Conservation (phyloP, 2,329 filamentous ascomycete species). For the Capronia coronata region DNA sequence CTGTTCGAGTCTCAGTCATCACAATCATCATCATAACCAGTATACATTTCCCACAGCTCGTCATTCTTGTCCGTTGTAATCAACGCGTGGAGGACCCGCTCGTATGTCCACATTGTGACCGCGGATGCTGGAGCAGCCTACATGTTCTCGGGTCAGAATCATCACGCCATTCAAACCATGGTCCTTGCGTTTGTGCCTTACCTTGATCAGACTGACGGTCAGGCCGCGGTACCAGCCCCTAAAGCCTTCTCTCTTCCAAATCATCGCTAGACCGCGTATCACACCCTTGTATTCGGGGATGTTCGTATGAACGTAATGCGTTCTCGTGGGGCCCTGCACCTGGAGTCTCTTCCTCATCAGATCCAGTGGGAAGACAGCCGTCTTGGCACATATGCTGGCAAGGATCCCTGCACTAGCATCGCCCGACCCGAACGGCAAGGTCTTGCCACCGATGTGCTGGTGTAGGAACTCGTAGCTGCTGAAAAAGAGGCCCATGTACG, state of each 20-base stretch:
- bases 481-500: conserved; percentile 97
- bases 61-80: conserved; percentile 33
- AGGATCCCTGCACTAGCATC: conserved; percentile 77
- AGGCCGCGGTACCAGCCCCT: conserved; percentile 82
- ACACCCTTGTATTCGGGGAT: conserved; percentile 76
- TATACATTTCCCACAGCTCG: conserved; percentile 28
- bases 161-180: neutral
- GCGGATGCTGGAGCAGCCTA: conserved; percentile 75
- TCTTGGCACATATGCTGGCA: conserved; percentile 78
- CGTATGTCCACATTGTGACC: conserved; percentile 92
- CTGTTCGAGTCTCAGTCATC: conserved; percentile 25
- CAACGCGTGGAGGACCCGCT: conserved; percentile 61
- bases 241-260: conserved; percentile 65
- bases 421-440: conserved; percentile 65
- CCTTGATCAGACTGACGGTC: conserved; percentile 83
- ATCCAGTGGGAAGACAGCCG: conserved; percentile 85
- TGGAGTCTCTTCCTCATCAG: conserved; percentile 88
- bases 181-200: neutral
- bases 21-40: conserved; percentile 24
- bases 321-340: conserved; percentile 83
- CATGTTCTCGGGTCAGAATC: neutral
- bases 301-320: conserved; percentile 72
- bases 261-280: conserved; percentile 57
- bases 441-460: conserved; percentile 49
- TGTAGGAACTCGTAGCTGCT: conserved; percentile 74